Percentiles rank a stretch among this genome's conserved stretches.
These are phyloP conservation scores for Cercospora sp. DNA, from an alignment of 2,329 filamentous ascomycete species.

Conservation along the genomic window DNA sequence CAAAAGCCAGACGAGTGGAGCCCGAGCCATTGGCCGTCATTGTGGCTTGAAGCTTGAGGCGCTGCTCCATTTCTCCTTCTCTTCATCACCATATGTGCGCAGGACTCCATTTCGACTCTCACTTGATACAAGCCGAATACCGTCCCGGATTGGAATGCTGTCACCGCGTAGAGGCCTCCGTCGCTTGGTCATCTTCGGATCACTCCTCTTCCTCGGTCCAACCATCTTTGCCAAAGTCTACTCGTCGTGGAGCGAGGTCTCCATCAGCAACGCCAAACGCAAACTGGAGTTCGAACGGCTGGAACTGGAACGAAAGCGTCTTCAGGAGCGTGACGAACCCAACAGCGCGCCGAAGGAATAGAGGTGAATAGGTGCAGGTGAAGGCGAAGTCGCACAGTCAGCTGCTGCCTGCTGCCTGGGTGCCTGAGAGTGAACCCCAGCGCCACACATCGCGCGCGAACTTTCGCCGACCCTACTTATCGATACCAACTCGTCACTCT, in stretches of 20 bases:
- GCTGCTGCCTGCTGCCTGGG: neutral
- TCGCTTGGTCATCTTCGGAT: constrained; percentile 11
- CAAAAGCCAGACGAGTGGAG: neutral
- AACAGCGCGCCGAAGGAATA: neutral
- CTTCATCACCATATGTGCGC: neutral
- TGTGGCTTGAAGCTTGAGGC: neutral
- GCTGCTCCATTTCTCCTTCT: neutral
- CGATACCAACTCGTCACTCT: neutral
- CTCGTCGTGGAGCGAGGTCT: constrained; percentile 13
- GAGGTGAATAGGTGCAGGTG: neutral
- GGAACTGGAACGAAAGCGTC: constrained; percentile 6
- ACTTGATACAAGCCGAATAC: neutral
- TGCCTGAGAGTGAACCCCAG: constrained; percentile 1
- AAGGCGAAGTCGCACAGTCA: neutral
- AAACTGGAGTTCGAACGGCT: constrained; percentile 16
- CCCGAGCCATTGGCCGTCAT: neutral
- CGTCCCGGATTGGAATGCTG: constrained; percentile 1
- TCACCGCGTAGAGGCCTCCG: constrained; percentile 14
- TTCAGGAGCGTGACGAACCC: constrained; percentile 1
- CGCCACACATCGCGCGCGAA: neutral
- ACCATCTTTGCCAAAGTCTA: constrained; percentile 13
- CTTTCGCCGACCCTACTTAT: neutral
- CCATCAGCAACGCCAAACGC: constrained; percentile 17
- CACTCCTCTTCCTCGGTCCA: constrained; percentile 17
- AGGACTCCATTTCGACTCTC: neutral